Evolutionary conservation across 345 rosid genomes (phyloP).

Genomic region (Salix suchowensis): DNA sequence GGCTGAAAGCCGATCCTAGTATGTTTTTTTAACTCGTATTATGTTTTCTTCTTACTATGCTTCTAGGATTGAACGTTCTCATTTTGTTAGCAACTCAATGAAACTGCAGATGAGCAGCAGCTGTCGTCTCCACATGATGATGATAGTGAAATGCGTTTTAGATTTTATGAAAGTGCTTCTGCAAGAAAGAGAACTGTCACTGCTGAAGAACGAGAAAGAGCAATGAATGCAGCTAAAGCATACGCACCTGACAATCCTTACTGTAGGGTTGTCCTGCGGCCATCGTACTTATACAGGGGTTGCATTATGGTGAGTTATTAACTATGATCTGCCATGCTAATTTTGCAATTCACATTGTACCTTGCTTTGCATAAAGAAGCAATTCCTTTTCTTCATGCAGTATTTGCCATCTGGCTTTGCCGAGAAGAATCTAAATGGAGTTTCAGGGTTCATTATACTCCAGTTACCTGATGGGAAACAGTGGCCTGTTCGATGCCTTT

Average conservation of each 20-base stretch:
- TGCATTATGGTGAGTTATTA: slow-evolving; percentile 68
- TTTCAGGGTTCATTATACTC: slow-evolving; percentile 76
- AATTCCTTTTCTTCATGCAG: slow-evolving; percentile 31
- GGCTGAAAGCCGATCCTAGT: slow-evolving; percentile 61
- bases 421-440: slow-evolving; percentile 71
- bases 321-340: background rate
- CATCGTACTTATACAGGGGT: slow-evolving; percentile 74
- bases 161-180: slow-evolving; percentile 75
- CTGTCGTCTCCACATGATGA: slow-evolving; percentile 39
- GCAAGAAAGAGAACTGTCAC: slow-evolving; percentile 74
- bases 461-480: slow-evolving; percentile 70
- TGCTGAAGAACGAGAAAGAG: slow-evolving; percentile 73
- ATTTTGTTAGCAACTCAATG: slow-evolving; percentile 7
- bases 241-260: slow-evolving; percentile 76
- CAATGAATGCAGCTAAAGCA: slow-evolving; percentile 67
- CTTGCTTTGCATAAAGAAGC: background rate
- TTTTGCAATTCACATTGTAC: background rate
- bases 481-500: slow-evolving; percentile 89
- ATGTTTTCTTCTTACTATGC: background rate
- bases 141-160: slow-evolving; percentile 45
- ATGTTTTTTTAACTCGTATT: slow-evolving; percentile 25
- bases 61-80: slow-evolving; percentile 10
- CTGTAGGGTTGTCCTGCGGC: slow-evolving; percentile 80
- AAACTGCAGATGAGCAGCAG: slow-evolving; percentile 39
- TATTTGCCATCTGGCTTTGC: slow-evolving; percentile 86